A percentile compares a stretch with the other conserved stretches of the same genome.
phyloP scores from a whole-genome alignment of 129 eudicot species.

The Daucus carota region DNA sequence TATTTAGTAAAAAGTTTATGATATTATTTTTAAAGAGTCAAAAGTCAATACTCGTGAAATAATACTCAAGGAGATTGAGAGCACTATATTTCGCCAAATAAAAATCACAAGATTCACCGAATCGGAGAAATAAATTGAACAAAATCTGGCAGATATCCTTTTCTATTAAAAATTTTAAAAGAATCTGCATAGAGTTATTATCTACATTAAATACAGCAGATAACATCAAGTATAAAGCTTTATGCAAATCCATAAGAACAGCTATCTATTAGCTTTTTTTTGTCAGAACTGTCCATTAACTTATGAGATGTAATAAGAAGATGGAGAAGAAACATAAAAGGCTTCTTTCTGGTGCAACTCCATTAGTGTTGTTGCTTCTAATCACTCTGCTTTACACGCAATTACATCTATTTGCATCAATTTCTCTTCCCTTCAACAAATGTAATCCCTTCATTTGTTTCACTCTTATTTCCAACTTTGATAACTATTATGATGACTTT shows the following conservation, averaged over 20 bases:
- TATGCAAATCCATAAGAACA: background rate
- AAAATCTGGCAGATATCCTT: no score
- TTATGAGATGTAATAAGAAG: background rate
- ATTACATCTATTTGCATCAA: slow-evolving; percentile 16
- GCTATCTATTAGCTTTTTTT: background rate
- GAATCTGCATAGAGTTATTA: no score
- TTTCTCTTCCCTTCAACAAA: slow-evolving; percentile 11
- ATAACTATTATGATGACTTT: background rate
- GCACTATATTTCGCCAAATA: no score
- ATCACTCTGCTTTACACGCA: slow-evolving; percentile 18
- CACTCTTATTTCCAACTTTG: background rate
- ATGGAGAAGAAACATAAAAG: slow-evolving; percentile 20
- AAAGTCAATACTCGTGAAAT: no score
- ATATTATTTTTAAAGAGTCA: no score
- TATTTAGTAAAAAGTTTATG: no score
- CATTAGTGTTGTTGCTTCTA: slow-evolving; percentile 19
- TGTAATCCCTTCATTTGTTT: slow-evolving; percentile 10
- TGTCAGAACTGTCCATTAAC: no score
- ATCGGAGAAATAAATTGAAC: no score
- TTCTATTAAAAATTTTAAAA: no score
- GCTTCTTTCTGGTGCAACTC: slow-evolving; percentile 21
- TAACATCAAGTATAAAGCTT: background rate
- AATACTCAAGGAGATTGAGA: no score
- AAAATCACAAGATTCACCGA: no score
- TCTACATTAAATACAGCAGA: no score